Evolutionary conservation across 208 protist genomes (phyloP), one percentile per base, ranked within the genome.

Genomic region (Trypanosoma cruzi): DNA sequence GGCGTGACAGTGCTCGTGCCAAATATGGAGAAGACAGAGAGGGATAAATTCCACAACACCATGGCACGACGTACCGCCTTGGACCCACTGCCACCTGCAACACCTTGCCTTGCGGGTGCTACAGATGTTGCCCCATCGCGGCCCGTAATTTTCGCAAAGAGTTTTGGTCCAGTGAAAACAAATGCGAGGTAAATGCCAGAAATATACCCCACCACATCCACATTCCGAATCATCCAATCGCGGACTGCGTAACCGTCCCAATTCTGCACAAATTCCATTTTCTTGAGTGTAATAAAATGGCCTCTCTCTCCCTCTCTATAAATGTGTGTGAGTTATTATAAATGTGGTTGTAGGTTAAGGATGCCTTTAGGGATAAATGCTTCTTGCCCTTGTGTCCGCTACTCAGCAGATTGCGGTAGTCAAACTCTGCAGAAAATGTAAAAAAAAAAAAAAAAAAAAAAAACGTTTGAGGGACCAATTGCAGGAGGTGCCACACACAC

Each of bases 21-120:
- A 8, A 83, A 62, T 6, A 73, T 71, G 5, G 79, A 86, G 67
- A 88, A 88, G 18, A 75, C 57, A 11, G 79, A 68, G 46, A 90
- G 77, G 26, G 64, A 54, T 16, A 83, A 59, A 58, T 90, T 90
- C 85, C 85, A 90, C 61, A 77, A 20, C 24, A 73, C 68, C 68
- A 73, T 73, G 11, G 64, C 59, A 24, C 71, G 56, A 46, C 64
- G 55, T n/a, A 75, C 71, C 1, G 24, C 13, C 10, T 24, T 18
- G 16, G 49, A 67, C 2, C 71, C 71, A 20, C n/a, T 54, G 28
- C 71, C 61, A 63, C 65, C 64, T 24, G 20, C n/a, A n/a, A n/a
- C 52, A 24, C 59, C 58, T 22, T 34, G 22, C 10, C n/a, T 31
- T 18, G 1, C 50, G n/a, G 59, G 22, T 14, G 64, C 24, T 28